Evolutionary conservation across 1,139 yeast species (phyloP).

Genomic region (Pneumocystis canis): DNA sequence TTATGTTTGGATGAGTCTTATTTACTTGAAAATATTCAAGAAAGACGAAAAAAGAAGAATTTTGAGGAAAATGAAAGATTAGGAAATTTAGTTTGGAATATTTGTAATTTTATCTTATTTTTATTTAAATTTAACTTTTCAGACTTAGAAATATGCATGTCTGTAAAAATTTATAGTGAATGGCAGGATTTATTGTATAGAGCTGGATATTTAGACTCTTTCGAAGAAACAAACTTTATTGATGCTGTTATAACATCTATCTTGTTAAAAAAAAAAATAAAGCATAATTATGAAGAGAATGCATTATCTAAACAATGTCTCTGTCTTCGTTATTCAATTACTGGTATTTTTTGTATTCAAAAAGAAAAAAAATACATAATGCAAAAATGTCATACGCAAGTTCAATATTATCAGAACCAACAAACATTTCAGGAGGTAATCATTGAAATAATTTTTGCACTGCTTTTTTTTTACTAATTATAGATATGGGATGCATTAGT

Average conservation of each 20-base stretch:
- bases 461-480: neutral
- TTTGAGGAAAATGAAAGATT: neutral
- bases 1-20: neutral
- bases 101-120: neutral
- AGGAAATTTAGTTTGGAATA: neutral
- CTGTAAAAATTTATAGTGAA: neutral
- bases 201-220: neutral
- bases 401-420: neutral
- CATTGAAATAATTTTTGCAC: neutral
- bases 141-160: neutral
- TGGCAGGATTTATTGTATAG: neutral
- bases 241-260: neutral
- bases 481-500: neutral
- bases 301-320: neutral
- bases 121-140: neutral
- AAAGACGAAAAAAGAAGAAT: neutral
- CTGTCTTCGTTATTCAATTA: neutral
- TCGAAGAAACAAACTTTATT: neutral
- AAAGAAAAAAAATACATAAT: neutral
- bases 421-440: neutral
- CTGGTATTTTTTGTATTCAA: neutral
- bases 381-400: neutral
- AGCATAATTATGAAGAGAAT: neutral
- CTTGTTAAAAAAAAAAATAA: neutral
- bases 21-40: neutral